phyloP scores from a whole-genome alignment of 1,284 basidiomycete species.

The Somion occarium region DNA sequence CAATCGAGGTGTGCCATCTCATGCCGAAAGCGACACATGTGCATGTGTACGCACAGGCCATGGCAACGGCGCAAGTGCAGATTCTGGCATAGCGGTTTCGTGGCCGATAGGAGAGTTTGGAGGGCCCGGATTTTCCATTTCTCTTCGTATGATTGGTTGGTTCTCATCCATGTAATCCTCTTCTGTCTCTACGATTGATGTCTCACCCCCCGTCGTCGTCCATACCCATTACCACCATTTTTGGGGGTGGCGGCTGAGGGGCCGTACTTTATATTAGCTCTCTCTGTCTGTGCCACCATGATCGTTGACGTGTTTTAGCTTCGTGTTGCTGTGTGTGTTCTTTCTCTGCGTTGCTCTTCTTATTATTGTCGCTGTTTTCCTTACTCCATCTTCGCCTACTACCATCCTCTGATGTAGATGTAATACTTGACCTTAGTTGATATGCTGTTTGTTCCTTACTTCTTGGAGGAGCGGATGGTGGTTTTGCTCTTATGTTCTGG shows the following conservation, averaged over 20 bases:
- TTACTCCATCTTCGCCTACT: too few species aligned
- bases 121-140: background rate
- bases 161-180: background rate
- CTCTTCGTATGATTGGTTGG: background rate
- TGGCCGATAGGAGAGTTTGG: constrained; percentile 6
- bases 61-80: constrained; percentile 24
- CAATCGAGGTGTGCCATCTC: constrained; percentile 73
- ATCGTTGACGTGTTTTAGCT: background rate
- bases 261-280: background rate
- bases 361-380: too few species aligned
- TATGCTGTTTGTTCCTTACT: background rate
- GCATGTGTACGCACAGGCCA: constrained; percentile 37
- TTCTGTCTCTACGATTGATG: background rate
- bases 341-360: constrained; percentile 1
- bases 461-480: background rate
- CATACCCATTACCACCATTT: background rate
- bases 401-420: background rate
- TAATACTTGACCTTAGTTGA: background rate
- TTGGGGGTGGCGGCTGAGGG: too few species aligned
- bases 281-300: background rate
- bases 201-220: background rate
- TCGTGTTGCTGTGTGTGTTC: background rate
- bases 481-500: background rate
- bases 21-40: constrained; percentile 59
- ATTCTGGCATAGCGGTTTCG: constrained; percentile 12